Conservation (phyloP, 306 rosid genomes). For the Casuarina cunninghamiana region DNA sequence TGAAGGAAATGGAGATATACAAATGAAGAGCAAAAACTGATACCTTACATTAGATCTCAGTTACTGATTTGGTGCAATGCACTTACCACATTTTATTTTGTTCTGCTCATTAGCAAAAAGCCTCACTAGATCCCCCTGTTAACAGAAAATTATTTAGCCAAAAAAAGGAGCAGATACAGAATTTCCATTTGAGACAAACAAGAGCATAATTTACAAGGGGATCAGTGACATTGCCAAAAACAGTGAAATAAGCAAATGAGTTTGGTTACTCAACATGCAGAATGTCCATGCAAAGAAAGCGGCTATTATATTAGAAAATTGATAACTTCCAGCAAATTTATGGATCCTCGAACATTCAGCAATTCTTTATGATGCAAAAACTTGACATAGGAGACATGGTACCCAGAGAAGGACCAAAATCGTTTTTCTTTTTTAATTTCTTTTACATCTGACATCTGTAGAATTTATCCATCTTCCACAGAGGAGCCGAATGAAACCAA, state of each 20-base stretch:
- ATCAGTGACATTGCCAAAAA: not conserved
- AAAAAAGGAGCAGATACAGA: conserved; percentile 12
- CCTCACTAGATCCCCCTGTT: conserved; percentile 89
- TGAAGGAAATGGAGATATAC: too few relatives aligned
- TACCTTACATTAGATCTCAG: too few relatives aligned
- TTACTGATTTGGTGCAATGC: not conserved
- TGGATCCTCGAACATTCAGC: not conserved
- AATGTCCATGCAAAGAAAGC: not conserved
- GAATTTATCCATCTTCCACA: too few relatives aligned
- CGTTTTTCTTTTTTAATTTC: too few relatives aligned
- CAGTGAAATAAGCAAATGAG: not conserved
- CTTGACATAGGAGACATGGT: not conserved
- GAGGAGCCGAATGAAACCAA: too few relatives aligned
- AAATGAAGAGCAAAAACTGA: too few relatives aligned
- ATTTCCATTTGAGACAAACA: not conserved
- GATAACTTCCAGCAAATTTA: not conserved
- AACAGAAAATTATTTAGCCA: conserved; percentile 28
- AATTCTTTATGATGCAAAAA: not conserved
- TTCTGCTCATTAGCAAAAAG: conserved; percentile 87
- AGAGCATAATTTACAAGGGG: not conserved
- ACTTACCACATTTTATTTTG: conserved; percentile 92
- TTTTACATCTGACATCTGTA: too few relatives aligned
- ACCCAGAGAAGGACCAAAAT: not conserved
- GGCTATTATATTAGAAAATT: not conserved
- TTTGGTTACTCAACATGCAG: not conserved